Conservation (phyloP, 2,329 filamentous ascomycete genomes). For the Teratosphaeria gauchensis region DNA sequence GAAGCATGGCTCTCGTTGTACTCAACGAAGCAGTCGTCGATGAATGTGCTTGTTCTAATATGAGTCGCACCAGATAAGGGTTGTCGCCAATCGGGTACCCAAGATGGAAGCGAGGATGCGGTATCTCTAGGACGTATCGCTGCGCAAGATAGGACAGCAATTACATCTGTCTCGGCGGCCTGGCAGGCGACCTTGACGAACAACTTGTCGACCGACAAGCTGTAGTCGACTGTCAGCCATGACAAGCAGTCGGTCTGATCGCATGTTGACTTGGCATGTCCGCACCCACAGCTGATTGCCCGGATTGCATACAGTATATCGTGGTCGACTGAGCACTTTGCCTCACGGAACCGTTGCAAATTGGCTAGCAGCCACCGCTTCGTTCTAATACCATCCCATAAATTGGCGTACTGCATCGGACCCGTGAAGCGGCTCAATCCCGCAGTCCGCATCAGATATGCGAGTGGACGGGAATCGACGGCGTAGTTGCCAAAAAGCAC, state of each 20-base stretch:
- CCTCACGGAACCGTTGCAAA: neutral
- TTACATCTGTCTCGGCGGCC: neutral
- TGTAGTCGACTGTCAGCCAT: neutral
- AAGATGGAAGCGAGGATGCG: neutral
- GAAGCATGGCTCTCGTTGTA: neutral
- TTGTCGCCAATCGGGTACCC: neutral
- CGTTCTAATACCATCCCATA: neutral
- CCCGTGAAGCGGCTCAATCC: neutral
- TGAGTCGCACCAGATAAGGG: neutral
- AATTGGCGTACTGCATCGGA: neutral
- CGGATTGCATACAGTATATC: neutral
- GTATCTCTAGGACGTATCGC: neutral
- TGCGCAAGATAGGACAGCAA: neutral
- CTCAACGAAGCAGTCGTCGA: neutral
- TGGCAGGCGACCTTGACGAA: neutral
- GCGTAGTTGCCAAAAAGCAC: neutral
- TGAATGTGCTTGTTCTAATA: neutral
- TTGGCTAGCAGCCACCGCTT: neutral
- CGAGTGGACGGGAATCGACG: neutral
- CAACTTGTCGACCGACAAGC: neutral
- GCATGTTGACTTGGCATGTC: neutral
- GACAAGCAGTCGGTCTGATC: neutral
- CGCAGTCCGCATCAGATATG: neutral
- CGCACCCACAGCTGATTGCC: neutral
- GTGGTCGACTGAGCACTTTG: neutral